Evolutionary conservation across 306 rosid genomes (phyloP).

Genomic region (Quercus berberidifolia): DNA sequence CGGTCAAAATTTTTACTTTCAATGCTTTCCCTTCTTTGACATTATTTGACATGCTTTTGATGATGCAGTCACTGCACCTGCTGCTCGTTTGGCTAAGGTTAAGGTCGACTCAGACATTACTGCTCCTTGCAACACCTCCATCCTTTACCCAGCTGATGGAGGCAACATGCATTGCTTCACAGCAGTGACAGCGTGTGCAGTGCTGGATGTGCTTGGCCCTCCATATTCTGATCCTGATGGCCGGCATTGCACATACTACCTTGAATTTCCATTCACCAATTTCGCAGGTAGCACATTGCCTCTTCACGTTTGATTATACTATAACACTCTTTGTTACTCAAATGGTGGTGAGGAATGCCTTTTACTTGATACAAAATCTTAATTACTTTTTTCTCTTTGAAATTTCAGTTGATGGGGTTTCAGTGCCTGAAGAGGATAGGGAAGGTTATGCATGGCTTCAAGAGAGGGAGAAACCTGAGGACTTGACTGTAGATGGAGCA

Average conservation of each 20-base stretch:
- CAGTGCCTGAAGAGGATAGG: slow-evolving; percentile 57
- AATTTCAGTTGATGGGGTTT: slow-evolving; percentile 53
- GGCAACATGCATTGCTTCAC: slow-evolving; percentile 97
- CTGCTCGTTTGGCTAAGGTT: slow-evolving; percentile 60
- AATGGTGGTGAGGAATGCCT: neutral
- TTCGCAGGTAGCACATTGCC: slow-evolving; percentile 49
- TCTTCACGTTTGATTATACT: neutral
- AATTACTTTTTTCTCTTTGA: neutral
- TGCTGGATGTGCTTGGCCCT: slow-evolving; percentile 96
- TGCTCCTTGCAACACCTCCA: slow-evolving; percentile 73
- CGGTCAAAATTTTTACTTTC: neutral
- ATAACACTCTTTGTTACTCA: neutral
- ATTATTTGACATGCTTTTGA: slow-evolving; percentile 7
- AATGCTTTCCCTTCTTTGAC: neutral
- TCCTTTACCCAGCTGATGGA: slow-evolving; percentile 87
- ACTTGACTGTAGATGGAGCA: slow-evolving; percentile 56
- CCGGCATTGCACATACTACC: slow-evolving; percentile 84
- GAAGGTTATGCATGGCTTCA: slow-evolving; percentile 71
- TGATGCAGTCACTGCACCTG: slow-evolving; percentile 41
- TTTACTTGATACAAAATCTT: neutral
- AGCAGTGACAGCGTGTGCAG: slow-evolving; percentile 88
- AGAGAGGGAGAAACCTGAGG: slow-evolving; percentile 70
- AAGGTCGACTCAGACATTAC: slow-evolving; percentile 69
- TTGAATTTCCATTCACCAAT: slow-evolving; percentile 44
- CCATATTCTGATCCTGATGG: slow-evolving; percentile 80